Conservation (phyloP, 2,329 filamentous ascomycete genomes). For the Penicillium crustosum region DNA sequence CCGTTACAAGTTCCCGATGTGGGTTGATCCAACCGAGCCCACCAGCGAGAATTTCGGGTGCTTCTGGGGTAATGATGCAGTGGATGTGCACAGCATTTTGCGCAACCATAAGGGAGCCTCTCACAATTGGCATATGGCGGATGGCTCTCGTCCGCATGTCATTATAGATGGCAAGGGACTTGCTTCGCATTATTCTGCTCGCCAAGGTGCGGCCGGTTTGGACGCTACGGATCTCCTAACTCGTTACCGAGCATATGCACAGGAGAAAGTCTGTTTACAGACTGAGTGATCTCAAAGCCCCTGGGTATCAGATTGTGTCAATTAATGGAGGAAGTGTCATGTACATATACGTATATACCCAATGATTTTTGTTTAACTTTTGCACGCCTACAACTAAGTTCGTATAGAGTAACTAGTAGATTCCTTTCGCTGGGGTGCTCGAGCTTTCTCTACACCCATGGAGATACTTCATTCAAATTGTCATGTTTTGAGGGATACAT, state of each 20-base stretch:
- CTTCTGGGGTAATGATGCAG: conserved; percentile 55
- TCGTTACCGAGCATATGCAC: conserved; percentile 55
- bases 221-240: conserved; percentile 56
- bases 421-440: background rate
- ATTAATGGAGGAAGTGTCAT: background rate
- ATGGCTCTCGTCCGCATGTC: conserved; percentile 29
- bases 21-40: conserved; percentile 51
- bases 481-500: background rate
- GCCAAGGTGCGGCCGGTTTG: conserved; percentile 42
- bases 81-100: conserved; percentile 44
- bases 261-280: conserved; percentile 51
- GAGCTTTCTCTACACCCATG: background rate
- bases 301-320: background rate
- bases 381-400: background rate
- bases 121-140: conserved; percentile 40
- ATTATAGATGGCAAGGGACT: conserved; percentile 57
- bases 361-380: background rate
- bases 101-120: conserved; percentile 44
- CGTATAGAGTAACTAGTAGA: too few species aligned
- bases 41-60: conserved; percentile 57
- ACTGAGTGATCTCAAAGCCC: conserved; percentile 7
- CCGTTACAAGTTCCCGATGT: conserved; percentile 50
- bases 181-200: conserved; percentile 56
- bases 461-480: background rate
- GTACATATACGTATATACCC: conserved; percentile 1